Base-by-base conservation (phyloP, 257 asterid genomes). In the Plectranthus barbatus region DNA sequence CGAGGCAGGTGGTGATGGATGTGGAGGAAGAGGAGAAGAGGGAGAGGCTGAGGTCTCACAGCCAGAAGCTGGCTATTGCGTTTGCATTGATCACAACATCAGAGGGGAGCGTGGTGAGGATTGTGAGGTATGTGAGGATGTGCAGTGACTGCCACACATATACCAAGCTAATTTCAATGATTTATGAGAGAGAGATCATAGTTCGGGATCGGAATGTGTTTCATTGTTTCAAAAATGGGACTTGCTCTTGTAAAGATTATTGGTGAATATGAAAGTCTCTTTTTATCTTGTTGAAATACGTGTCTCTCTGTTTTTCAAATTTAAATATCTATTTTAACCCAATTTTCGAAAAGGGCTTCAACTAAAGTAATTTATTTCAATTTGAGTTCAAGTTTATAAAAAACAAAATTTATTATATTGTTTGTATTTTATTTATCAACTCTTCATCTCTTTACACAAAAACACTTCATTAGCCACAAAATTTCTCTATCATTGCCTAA, bases 51-150 rank as follows among this genome's bases (percentile, higher is more conserved):
- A 78, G 81, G 23, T 51, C 72, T 23, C 94, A 91, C 55, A 80
- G 95, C 64, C 96, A 88, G 76, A 91, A 86, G 71, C 24, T 88
- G 80, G 94, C 95, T 3, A 80, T 88, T 59, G 98, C 98, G 3
- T 91, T 83, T 64, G 81, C 95, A 50, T 56, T 91, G 53, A 62
- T 83, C 15, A 67, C 66, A 48, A 77, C 94, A 47, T 33, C 74
- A 17, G 39, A 73, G 56, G 76, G 78, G 61, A 78, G 84, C 56
- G 47, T 72, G 4, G 70, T 88, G 68, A 86, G 78, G 34, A 81
- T 88, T 68, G 92, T 75, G 55, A 84, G 96, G 66, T 88, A 83
- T 64, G 84, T 88, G 20, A 82, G 92, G 75, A 91, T 91, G 96
- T 88, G 98, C 48, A 74, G 86, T 48, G 98, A 91, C 66, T 86